Conservation (phyloP, 176 grass and related monocot species). For the Pontederia crassipes region DNA sequence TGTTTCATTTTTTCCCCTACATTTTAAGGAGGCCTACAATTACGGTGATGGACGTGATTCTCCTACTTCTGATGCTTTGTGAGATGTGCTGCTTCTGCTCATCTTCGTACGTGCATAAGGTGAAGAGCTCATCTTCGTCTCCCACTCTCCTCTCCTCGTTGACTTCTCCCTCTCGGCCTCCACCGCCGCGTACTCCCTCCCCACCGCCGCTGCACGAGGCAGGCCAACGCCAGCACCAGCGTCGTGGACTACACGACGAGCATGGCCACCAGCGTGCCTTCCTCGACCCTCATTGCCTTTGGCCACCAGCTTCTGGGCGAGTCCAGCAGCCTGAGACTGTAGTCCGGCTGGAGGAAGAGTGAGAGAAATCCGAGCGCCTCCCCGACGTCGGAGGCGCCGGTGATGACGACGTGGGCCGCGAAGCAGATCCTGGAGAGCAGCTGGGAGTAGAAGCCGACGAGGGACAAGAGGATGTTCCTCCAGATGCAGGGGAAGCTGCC, state of each 20-base stretch:
- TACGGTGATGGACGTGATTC: no score
- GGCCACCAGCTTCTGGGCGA: slow-evolving; percentile 46
- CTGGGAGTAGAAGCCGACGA: slow-evolving; percentile 18
- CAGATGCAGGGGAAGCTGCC: not conserved
- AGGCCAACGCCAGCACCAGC: slow-evolving; percentile 19
- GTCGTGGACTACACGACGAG: slow-evolving; percentile 31
- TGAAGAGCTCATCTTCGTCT: slow-evolving; percentile 38
- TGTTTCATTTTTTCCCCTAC: no score
- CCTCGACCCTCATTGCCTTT: slow-evolving; percentile 43
- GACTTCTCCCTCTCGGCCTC: slow-evolving; percentile 28
- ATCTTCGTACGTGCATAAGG: no score
- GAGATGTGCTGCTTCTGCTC: no score
- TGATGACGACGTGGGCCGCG: slow-evolving; percentile 26
- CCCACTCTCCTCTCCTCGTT: slow-evolving; percentile 28
- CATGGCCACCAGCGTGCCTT: slow-evolving; percentile 44
- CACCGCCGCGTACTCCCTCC: slow-evolving; percentile 35
- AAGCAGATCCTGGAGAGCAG: slow-evolving; percentile 31
- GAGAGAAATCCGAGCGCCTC: slow-evolving; percentile 33
- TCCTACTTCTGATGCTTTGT: no score
- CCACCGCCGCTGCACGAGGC: slow-evolving; percentile 32
- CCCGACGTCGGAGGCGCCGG: slow-evolving; percentile 31
- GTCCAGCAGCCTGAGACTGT: slow-evolving; percentile 29
- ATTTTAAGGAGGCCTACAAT: no score
- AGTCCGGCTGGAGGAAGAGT: slow-evolving; percentile 36
- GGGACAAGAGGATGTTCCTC: slow-evolving; percentile 36